phyloP scores from a whole-genome alignment of 2,329 filamentous ascomycete species.

The Coniochaeta pulveracea region DNA sequence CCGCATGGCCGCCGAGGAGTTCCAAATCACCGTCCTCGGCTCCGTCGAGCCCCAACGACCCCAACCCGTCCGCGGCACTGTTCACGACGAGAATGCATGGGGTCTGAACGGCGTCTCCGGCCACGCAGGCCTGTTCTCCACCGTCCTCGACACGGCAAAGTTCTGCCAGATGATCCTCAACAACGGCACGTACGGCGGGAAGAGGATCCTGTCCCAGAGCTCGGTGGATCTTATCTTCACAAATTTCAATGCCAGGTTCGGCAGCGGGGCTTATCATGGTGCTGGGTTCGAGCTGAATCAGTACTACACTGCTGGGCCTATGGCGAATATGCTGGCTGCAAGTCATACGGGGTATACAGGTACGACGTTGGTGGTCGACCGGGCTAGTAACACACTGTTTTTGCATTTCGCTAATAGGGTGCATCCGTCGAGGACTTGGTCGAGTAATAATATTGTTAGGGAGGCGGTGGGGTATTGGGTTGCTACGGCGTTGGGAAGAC shows the following conservation, averaged over 20 bases:
- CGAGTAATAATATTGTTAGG: constrained; percentile 17
- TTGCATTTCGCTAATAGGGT: constrained; percentile 12
- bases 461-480: constrained; percentile 11
- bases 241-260: constrained; percentile 18
- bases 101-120: constrained; percentile 20
- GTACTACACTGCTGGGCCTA: constrained; percentile 18
- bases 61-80: constrained; percentile 24
- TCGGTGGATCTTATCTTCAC: constrained; percentile 20
- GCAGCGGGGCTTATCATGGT: constrained; percentile 15
- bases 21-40: constrained; percentile 18
- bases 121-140: constrained; percentile 23
- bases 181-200: constrained; percentile 21
- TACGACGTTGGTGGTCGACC: constrained; percentile 14
- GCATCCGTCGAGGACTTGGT: constrained; percentile 17
- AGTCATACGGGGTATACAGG: constrained; percentile 15
- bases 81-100: constrained; percentile 25
- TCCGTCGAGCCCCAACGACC: constrained; percentile 19
- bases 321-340: constrained; percentile 12
- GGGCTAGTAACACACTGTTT: constrained; percentile 10
- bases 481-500: constrained; percentile 9
- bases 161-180: constrained; percentile 25
- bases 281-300: constrained; percentile 21
- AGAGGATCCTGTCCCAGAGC: constrained; percentile 15
- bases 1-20: constrained; percentile 19
- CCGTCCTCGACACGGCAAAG: constrained; percentile 17